Base-by-base conservation (phyloP, 1,139 yeast genomes). In the Suhomyces choctaworum region DNA sequence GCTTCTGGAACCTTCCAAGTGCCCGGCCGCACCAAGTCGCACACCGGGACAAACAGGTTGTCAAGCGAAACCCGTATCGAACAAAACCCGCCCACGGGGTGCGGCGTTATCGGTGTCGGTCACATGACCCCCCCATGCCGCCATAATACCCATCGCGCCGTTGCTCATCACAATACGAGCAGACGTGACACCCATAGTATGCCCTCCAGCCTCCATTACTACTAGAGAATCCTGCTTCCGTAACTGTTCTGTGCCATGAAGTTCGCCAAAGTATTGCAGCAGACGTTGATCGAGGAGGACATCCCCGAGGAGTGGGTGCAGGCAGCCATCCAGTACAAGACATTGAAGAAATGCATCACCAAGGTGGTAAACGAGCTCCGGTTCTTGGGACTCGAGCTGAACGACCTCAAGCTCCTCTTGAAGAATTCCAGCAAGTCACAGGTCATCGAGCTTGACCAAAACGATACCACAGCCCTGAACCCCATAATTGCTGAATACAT, bases 181-280 rank as follows among this genome's bases (percentile, higher is more conserved):
- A n/a, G n/a, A n/a, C n/a, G n/a, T n/a, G n/a, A n/a, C n/a, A n/a
- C n/a, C n/a, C n/a, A n/a, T n/a, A n/a, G n/a, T n/a, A n/a, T n/a
- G n/a, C n/a, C n/a, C n/a, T n/a, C n/a, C n/a, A n/a, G n/a, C n/a
- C n/a, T n/a, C n/a, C n/a, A n/a, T n/a, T n/a, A n/a, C n/a, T n/a
- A n/a, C n/a, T n/a, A n/a, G n/a, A n/a, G n/a, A n/a, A n/a, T n/a
- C n/a, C n/a, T n/a, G n/a, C n/a, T n/a, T n/a, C n/a, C n/a, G n/a
- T n/a, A n/a, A n/a, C n/a, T n/a, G n/a, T n/a, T n/a, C n/a, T n/a
- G n/a, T n/a, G 41, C 37, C 29, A 80, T 81, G 92, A 83, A 83
- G 69, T 83, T 83, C 56, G 90, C 87, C 6, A 83, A 83, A 55
- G 73, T 76, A 5, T 74, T 82, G 41, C 82, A 83, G 51, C 79